Evolutionary conservation across 768 basidiomycete genomes (phyloP).

Genomic region (Trametes elegans): DNA sequence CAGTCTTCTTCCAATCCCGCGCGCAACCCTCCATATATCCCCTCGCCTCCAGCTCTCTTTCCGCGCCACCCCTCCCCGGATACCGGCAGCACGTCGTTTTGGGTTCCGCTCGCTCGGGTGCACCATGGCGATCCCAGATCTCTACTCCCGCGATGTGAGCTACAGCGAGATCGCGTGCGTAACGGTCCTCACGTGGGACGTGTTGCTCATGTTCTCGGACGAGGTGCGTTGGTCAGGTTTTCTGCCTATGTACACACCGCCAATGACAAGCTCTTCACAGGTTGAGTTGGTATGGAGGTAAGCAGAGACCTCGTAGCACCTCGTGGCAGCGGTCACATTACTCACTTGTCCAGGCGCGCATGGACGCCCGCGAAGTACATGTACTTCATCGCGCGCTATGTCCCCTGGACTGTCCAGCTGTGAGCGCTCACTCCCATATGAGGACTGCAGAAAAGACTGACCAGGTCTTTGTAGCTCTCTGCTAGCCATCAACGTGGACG

Average conservation of each 20-base stretch:
- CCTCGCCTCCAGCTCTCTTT: too few species aligned
- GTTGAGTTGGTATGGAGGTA: constrained; percentile 27
- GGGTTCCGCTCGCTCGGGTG: too few species aligned
- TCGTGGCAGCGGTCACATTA: background rate
- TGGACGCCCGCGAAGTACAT: constrained; percentile 26
- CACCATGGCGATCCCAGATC: background rate
- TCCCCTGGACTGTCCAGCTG: constrained; percentile 26
- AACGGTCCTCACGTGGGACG: constrained; percentile 18
- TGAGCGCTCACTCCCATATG: background rate
- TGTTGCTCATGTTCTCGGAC: constrained; percentile 13
- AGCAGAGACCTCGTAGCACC: background rate
- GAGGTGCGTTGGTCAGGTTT: constrained; percentile 9
- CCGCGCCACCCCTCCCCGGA: too few species aligned
- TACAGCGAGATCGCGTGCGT: constrained; percentile 19
- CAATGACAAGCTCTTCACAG: constrained; percentile 1
- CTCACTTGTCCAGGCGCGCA: constrained; percentile 1
- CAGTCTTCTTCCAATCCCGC: too few species aligned
- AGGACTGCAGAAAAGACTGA: background rate
- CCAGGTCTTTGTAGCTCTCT: constrained; percentile 15
- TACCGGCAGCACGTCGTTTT: too few species aligned
- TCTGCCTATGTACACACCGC: too few species aligned
- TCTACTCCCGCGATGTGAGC: constrained; percentile 8
- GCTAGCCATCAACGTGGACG: constrained; percentile 25
- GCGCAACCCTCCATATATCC: too few species aligned
- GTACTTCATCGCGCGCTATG: constrained; percentile 23